Percentiles rank a stretch among this genome's conserved stretches.
Conservation (phyloP, 1,284 basidiomycete species). For the Malassezia globosa region DNA sequence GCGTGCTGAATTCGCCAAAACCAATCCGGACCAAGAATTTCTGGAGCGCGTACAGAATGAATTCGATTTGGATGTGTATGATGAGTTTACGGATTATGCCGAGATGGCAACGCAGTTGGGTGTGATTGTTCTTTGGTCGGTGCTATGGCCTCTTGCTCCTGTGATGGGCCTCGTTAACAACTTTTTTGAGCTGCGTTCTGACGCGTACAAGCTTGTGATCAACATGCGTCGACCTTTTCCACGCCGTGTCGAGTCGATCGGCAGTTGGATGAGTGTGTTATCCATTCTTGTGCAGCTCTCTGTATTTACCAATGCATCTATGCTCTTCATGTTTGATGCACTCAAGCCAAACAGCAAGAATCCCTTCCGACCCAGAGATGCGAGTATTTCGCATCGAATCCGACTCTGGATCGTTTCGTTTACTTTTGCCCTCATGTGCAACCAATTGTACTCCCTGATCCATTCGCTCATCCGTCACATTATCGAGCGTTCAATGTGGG, state of each 20-base stretch:
- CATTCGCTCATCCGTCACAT: constrained; percentile 26
- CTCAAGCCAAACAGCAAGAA: not conserved
- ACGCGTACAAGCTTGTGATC: constrained; percentile 85
- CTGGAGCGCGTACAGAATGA: constrained; percentile 67
- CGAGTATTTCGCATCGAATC: not conserved
- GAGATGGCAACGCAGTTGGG: constrained; percentile 81
- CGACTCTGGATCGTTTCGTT: constrained; percentile 19
- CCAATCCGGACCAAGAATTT: constrained; percentile 56
- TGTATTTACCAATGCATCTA: constrained; percentile 30
- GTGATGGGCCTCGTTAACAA: constrained; percentile 57
- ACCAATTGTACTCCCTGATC: constrained; percentile 37
- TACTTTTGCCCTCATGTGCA: constrained; percentile 35
- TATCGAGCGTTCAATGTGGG: constrained; percentile 35
- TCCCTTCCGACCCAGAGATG: not conserved
- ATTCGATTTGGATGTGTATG: constrained; percentile 67
- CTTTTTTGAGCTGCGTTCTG: constrained; percentile 77
- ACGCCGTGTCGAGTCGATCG: constrained; percentile 73
- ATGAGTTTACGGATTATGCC: constrained; percentile 60
- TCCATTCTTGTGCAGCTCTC: constrained; percentile 30
- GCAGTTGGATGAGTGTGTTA: constrained; percentile 82
- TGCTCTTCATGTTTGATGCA: constrained; percentile 32
- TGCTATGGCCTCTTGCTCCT: constrained; percentile 81
- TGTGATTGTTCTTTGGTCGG: constrained; percentile 78
- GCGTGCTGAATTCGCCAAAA: constrained; percentile 1
- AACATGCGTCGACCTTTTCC: constrained; percentile 78